These are phyloP conservation scores for Fusarium pininemorale DNA, from an alignment of 2,329 filamentous ascomycete species.

Conservation along the genomic window DNA sequence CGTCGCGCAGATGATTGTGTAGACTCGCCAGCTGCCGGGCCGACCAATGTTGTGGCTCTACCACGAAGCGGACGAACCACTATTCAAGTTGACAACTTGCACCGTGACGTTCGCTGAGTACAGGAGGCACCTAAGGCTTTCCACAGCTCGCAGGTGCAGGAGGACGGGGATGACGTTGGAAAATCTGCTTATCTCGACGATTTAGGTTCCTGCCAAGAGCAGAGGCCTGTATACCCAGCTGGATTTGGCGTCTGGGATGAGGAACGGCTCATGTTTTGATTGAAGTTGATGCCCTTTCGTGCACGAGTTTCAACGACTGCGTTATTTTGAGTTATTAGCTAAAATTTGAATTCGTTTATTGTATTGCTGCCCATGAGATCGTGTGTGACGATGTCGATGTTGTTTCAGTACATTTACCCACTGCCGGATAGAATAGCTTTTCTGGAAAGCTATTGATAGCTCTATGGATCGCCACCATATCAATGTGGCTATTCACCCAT, in stretches of 20 bases:
- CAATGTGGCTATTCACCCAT: not conserved
- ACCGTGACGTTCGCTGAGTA: not conserved
- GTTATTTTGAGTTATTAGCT: slow-evolving; percentile 27
- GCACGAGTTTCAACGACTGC: slow-evolving; percentile 19
- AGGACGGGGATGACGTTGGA: slow-evolving; percentile 11
- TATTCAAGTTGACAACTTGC: not conserved
- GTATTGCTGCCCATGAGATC: not conserved
- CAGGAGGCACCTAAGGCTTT: not conserved
- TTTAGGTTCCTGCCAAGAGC: slow-evolving; percentile 38
- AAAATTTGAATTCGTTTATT: slow-evolving; percentile 21
- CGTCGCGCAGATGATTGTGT: slow-evolving; percentile 98
- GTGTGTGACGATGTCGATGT: not conserved
- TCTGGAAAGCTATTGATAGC: not conserved
- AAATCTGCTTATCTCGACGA: slow-evolving; percentile 34
- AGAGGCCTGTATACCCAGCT: slow-evolving; percentile 42
- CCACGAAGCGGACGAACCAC: not conserved
- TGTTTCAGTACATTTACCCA: not conserved
- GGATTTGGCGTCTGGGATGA: slow-evolving; percentile 46
- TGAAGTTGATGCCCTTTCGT: slow-evolving; percentile 34
- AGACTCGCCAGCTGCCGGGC: slow-evolving; percentile 40
- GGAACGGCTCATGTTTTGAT: slow-evolving; percentile 41
- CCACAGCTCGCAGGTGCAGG: not conserved
- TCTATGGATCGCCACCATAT: not conserved
- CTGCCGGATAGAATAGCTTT: not conserved
- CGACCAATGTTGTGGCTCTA: not conserved